Conservation (phyloP, 805 yeast genomes). For the Saccharomycopsis vini region DNA sequence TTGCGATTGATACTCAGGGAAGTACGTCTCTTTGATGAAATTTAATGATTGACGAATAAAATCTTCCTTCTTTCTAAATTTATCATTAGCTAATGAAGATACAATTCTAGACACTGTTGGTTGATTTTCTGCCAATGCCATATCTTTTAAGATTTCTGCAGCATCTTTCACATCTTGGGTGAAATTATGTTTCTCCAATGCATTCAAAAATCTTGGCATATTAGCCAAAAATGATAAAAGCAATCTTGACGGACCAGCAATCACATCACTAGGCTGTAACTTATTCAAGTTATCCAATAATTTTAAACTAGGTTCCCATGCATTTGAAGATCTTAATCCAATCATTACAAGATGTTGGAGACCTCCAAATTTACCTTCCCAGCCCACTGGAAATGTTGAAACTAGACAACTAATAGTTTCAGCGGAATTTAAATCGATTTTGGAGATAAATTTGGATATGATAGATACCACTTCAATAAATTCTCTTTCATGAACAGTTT, state of each 20-base stretch:
- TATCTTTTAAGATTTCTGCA: constrained; percentile 46
- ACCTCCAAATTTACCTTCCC: constrained; percentile 94
- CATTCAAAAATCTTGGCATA: constrained; percentile 76
- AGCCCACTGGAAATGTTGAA: constrained; percentile 83
- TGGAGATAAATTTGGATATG: constrained; percentile 71
- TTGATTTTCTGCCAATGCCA: constrained; percentile 52
- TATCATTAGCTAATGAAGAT: constrained; percentile 62
- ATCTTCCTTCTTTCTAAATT: constrained; percentile 86
- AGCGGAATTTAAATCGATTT: constrained; percentile 76
- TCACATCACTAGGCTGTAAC: constrained; percentile 62
- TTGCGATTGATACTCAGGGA: constrained; percentile 68
- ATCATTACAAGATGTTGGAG: constrained; percentile 68
- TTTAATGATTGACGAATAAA: constrained; percentile 74
- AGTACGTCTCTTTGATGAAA: constrained; percentile 57
- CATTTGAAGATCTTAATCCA: constrained; percentile 74
- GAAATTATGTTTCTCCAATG: constrained; percentile 52
- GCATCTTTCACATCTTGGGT: constrained; percentile 41
- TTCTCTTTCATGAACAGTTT: constrained; percentile 87
- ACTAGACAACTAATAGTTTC: constrained; percentile 78
- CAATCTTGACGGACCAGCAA: constrained; percentile 63
- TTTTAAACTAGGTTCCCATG: constrained; percentile 69
- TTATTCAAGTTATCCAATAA: constrained; percentile 64
- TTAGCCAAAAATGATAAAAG: constrained; percentile 68
- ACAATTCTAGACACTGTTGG: constrained; percentile 61
- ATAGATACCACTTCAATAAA: constrained; percentile 82